A percentile compares a stretch with the other conserved stretches of the same genome.
Evolutionary conservation across 2,329 filamentous ascomycete genomes (phyloP).

Genomic region (Neophaeococcomyces mojaviensis): DNA sequence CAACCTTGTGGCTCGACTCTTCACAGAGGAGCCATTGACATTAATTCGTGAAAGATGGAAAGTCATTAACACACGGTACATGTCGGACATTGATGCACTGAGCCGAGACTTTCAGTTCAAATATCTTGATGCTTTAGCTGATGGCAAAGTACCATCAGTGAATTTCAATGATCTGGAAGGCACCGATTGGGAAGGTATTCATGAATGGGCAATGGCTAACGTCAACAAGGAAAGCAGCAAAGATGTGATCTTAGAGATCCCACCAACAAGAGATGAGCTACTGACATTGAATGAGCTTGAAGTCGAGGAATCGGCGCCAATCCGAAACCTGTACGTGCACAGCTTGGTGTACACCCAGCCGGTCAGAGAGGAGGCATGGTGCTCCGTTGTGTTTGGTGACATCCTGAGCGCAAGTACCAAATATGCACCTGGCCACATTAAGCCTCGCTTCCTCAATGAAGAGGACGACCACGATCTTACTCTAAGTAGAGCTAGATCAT

Average conservation of each 20-base stretch:
- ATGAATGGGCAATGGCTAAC: slow-evolving; percentile 39
- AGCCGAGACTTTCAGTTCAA: slow-evolving; percentile 40
- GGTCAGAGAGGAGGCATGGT: slow-evolving; percentile 29
- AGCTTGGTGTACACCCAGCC: slow-evolving; percentile 27
- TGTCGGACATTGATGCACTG: slow-evolving; percentile 36
- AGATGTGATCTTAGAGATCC: slow-evolving; percentile 33
- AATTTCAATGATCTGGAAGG: slow-evolving; percentile 36
- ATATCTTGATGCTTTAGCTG: slow-evolving; percentile 39
- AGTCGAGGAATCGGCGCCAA: slow-evolving; percentile 26
- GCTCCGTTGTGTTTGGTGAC: slow-evolving; percentile 31
- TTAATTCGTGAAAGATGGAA: slow-evolving; percentile 34
- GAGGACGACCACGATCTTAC: slow-evolving; percentile 10
- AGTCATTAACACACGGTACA: slow-evolving; percentile 30
- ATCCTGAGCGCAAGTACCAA: slow-evolving; percentile 10
- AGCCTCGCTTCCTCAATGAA: slow-evolving; percentile 3
- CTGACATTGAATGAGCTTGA: slow-evolving; percentile 35
- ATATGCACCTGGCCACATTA: not conserved
- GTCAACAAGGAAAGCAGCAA: slow-evolving; percentile 33
- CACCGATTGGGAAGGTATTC: slow-evolving; percentile 41
- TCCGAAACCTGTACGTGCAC: slow-evolving; percentile 32
- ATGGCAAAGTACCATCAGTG: slow-evolving; percentile 35
- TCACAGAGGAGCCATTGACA: slow-evolving; percentile 33
- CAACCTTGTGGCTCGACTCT: slow-evolving; percentile 35
- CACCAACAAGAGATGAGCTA: slow-evolving; percentile 36
- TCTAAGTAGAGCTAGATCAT: slow-evolving; percentile 33